Evolutionary conservation across 2,329 filamentous ascomycete genomes (phyloP), one percentile per base, ranked within the genome.

Genomic region (Colletotrichum spaethianum): DNA sequence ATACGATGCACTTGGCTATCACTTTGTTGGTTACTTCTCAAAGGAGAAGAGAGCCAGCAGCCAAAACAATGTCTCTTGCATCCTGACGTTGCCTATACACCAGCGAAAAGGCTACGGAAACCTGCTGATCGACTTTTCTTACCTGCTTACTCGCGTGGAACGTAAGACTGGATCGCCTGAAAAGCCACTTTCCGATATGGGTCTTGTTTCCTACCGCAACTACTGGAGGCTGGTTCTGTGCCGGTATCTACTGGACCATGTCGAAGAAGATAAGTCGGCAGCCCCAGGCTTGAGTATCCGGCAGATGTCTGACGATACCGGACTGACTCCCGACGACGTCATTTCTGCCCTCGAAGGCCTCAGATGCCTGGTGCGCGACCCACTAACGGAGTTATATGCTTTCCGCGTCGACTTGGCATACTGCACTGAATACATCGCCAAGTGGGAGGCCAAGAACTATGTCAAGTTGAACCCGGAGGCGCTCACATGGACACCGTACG

Each of bases 11-110:
- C 90, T 93, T 23, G 96, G 96, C 23, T 98, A 96, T 79, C 96
- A 98, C 80, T 96, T 99, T 76, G 96, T 98, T 33, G 96, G 96
- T n/a, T 99, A 99, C 80, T 99, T 99, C 78, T 98, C 96, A 62
- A 99, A 99, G 81, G 96, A 99, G 83, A 99, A 99, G 83, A 89
- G 97, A 53, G 93, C 94, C 2, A 96, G 94, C 81, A 97, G 95
- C 73, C 93, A 95, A 77, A 98, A 99, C 82, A 99, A 99, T 75
- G 96, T 99, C 59, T 98, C 95, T 11, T 99, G 96, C 82, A 99
- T 99, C 76, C 85, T 99, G 59, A 98, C 97, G 4, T 86, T 99
- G 48, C 96, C 96, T 0, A 98, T 98, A 66, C 96, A 98, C 79
- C 96, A 98, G 84, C 92, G 97, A 67, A 98, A 98, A 81, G 96